Conservation (phyloP, 139 green algal genomes). For the Chlorella sp. region DNA sequence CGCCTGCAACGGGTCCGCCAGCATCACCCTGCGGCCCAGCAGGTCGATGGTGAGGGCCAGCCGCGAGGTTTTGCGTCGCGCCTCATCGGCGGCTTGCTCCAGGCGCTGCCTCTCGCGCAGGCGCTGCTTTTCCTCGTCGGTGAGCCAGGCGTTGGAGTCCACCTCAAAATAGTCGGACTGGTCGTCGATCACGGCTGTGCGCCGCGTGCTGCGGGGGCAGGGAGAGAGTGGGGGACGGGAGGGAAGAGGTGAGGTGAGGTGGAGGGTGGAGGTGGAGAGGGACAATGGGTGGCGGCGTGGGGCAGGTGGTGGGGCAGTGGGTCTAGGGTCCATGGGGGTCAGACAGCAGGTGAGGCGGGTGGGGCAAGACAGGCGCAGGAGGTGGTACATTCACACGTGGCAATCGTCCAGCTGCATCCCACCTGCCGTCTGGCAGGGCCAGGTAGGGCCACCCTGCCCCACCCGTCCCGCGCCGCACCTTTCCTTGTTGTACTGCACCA, state of each 20-base stretch:
- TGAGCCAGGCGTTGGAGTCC: constrained; percentile 87
- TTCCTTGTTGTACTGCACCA: constrained; percentile 77
- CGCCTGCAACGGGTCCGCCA: background rate
- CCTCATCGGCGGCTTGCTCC: constrained; percentile 54
- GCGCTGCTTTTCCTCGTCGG: constrained; percentile 62
- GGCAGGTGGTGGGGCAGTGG: background rate
- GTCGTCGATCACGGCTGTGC: constrained; percentile 89
- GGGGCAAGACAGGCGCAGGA: too few relatives aligned
- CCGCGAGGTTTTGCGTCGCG: constrained; percentile 33
- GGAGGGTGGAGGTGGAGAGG: background rate
- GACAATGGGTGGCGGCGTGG: background rate
- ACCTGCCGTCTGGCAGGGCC: too few relatives aligned
- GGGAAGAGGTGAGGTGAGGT: too few relatives aligned
- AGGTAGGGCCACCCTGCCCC: too few relatives aligned
- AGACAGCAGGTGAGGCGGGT: too few relatives aligned
- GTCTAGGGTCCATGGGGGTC: background rate
- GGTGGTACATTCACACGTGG: too few relatives aligned
- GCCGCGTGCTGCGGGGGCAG: constrained; percentile 33
- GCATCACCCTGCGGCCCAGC: constrained; percentile 53
- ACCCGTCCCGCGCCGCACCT: background rate
- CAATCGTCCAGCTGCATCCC: too few relatives aligned
- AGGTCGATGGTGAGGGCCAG: constrained; percentile 81
- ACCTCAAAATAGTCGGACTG: constrained; percentile 93
- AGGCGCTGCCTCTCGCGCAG: constrained; percentile 32
- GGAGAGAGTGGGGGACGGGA: background rate